These are phyloP conservation scores for Eragrostis curvula DNA, from an alignment of 176 grass and related monocot genomes.

Conservation along the genomic window DNA sequence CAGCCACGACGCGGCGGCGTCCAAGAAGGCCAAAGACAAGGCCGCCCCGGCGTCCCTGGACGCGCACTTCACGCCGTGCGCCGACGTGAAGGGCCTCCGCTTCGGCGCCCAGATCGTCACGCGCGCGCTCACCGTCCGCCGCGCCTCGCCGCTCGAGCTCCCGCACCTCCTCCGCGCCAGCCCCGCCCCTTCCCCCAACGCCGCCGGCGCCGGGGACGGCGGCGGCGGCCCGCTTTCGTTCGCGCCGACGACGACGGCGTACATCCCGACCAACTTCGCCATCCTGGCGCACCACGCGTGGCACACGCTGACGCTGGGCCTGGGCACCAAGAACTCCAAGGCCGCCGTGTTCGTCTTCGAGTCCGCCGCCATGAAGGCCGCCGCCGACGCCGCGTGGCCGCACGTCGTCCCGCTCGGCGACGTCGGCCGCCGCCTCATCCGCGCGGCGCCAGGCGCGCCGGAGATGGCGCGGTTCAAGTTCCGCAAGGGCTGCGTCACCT, in stretches of 20 bases:
- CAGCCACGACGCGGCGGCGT: constrained; percentile 4
- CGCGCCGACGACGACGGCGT: constrained; percentile 77
- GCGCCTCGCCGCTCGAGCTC: constrained; percentile 78
- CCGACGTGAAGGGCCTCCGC: constrained; percentile 78
- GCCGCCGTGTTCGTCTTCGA: constrained; percentile 90
- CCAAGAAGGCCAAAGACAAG: constrained; percentile 39
- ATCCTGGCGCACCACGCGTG: constrained; percentile 96
- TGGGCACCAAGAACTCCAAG: constrained; percentile 94
- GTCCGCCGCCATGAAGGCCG: constrained; percentile 72
- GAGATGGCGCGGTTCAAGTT: constrained; percentile 99
- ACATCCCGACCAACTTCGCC: constrained; percentile 94
- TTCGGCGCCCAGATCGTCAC: constrained; percentile 88
- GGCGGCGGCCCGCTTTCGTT: constrained; percentile 55
- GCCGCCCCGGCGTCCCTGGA: constrained; percentile 41
- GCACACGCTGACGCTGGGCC: constrained; percentile 89
- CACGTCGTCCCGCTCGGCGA: constrained; percentile 81
- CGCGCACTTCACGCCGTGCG: constrained; percentile 75
- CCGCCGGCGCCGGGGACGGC: not conserved
- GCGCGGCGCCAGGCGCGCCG: constrained; percentile 45
- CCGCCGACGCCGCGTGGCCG: constrained; percentile 73
- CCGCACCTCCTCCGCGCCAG: constrained; percentile 80
- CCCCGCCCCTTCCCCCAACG: constrained; percentile 16
- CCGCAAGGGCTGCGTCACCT: constrained; percentile 90
- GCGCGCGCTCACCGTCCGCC: constrained; percentile 88
- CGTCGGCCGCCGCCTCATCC: constrained; percentile 75